Percentiles rank a stretch among this genome's conserved stretches.
Evolutionary conservation across 768 basidiomycete genomes (phyloP).

Genomic region (Lentinula boryana): DNA sequence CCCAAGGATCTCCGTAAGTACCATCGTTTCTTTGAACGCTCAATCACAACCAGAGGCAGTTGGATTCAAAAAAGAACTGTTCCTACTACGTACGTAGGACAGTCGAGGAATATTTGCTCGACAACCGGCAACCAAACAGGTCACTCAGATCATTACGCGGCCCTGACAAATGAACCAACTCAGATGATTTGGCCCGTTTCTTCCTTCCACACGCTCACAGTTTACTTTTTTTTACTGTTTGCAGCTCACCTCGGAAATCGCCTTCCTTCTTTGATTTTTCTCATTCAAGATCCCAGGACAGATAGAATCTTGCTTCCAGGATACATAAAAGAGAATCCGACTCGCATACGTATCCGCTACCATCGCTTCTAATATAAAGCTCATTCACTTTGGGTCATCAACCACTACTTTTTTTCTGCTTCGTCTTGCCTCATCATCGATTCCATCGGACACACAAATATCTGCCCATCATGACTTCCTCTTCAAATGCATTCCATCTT

Average conservation of each 20-base stretch:
- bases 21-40: too few relatives aligned
- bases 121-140: neutral
- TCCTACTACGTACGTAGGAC: neutral
- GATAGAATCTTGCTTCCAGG: slow-evolving; percentile 4
- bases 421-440: slow-evolving; percentile 2
- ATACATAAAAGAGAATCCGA: neutral
- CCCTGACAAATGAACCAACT: neutral
- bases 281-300: slow-evolving; percentile 4
- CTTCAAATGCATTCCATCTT: neutral
- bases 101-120: neutral
- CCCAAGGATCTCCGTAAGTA: too few relatives aligned
- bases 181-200: neutral
- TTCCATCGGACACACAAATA: neutral
- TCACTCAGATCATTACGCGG: neutral
- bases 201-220: neutral
- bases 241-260: slow-evolving; percentile 3
- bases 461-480: neutral
- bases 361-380: slow-evolving; percentile 1
- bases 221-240: neutral
- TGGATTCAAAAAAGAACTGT: neutral
- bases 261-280: slow-evolving; percentile 2
- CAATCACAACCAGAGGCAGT: neutral
- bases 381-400: neutral
- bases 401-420: neutral
- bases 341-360: slow-evolving; percentile 2